These are phyloP conservation scores for Aspergillus japonicus DNA, from an alignment of 2,329 filamentous ascomycete species.

Conservation along the genomic window DNA sequence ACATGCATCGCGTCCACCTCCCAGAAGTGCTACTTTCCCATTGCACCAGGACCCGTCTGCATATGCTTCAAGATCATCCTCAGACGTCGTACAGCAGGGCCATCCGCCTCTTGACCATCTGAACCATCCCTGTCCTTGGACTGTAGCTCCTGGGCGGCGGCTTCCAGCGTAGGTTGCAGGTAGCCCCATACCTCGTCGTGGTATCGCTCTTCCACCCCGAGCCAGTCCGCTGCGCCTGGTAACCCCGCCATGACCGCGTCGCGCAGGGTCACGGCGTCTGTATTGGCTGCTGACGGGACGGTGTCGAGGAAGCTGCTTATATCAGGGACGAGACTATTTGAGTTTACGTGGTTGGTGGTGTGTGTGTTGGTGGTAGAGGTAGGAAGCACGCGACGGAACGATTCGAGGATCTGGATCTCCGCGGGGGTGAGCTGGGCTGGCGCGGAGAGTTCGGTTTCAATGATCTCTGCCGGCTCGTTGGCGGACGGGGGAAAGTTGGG, in stretches of 20 bases:
- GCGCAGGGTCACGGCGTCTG: constrained; percentile 22
- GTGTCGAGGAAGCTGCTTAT: constrained; percentile 34
- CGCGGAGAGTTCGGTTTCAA: constrained; percentile 22
- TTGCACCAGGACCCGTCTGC: constrained; percentile 19
- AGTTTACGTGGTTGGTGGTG: constrained; percentile 23
- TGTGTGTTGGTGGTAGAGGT: background rate
- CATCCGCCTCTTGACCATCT: constrained; percentile 23
- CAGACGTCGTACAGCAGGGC: constrained; percentile 38
- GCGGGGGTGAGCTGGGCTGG: constrained; percentile 22
- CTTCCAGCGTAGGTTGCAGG: constrained; percentile 55
- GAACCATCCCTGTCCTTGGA: constrained; percentile 23
- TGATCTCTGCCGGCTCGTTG: constrained; percentile 26
- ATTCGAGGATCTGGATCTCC: constrained; percentile 33
- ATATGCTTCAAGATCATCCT: constrained; percentile 43
- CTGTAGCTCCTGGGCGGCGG: constrained; percentile 58
- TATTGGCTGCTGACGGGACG: constrained; percentile 13
- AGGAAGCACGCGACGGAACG: constrained; percentile 28
- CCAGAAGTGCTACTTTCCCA: too few relatives aligned
- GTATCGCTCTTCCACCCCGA: constrained; percentile 38
- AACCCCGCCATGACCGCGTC: constrained; percentile 32
- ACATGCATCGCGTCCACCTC: too few relatives aligned
- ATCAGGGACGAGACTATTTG: constrained; percentile 33
- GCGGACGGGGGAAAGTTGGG: constrained; percentile 23
- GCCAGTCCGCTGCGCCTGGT: constrained; percentile 34
- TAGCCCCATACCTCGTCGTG: constrained; percentile 68